Percentiles rank a stretch among this genome's conserved stretches.
phyloP scores from a whole-genome alignment of 225 moss, liverwort and hornwort species.

The Physcomitrium patens region DNA sequence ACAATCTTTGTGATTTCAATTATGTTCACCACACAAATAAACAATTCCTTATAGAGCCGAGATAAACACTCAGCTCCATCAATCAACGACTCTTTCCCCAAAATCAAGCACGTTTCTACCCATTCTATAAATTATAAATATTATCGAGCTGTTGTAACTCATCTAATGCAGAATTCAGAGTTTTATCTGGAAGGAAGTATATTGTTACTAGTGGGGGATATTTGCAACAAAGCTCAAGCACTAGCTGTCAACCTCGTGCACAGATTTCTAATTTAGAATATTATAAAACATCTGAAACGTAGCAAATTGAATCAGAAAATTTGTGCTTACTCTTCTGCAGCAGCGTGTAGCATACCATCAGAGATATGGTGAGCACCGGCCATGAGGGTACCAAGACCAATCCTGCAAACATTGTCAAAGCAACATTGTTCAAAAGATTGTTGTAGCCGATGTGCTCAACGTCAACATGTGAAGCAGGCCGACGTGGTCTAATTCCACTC shows the following conservation, averaged over 20 bases:
- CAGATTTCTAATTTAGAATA: constrained; percentile 2
- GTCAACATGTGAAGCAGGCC: constrained; percentile 9
- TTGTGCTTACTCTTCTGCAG: constrained; percentile 74
- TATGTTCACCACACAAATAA: not conserved
- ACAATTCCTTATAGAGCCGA: too few species aligned
- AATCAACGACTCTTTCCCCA: constrained; percentile 3
- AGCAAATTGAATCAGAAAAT: not conserved
- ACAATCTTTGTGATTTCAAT: not conserved
- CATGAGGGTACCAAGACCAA: constrained; percentile 87
- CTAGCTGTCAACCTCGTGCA: constrained; percentile 5
- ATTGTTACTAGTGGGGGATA: not conserved
- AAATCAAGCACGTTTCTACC: not conserved
- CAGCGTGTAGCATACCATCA: constrained; percentile 96
- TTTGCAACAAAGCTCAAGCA: not conserved
- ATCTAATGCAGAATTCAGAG: too few species aligned
- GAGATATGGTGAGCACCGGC: constrained; percentile 74
- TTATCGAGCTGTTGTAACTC: too few species aligned
- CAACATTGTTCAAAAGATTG: constrained; percentile 12
- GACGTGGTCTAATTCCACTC: not conserved
- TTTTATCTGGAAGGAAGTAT: not conserved
- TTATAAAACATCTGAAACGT: not conserved
- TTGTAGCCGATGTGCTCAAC: not conserved
- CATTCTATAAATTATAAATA: not conserved
- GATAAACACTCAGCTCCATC: not conserved
- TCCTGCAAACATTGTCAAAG: constrained; percentile 47